Base-by-base conservation (phyloP, 129 eudicot genomes). In the Arctium minus region DNA sequence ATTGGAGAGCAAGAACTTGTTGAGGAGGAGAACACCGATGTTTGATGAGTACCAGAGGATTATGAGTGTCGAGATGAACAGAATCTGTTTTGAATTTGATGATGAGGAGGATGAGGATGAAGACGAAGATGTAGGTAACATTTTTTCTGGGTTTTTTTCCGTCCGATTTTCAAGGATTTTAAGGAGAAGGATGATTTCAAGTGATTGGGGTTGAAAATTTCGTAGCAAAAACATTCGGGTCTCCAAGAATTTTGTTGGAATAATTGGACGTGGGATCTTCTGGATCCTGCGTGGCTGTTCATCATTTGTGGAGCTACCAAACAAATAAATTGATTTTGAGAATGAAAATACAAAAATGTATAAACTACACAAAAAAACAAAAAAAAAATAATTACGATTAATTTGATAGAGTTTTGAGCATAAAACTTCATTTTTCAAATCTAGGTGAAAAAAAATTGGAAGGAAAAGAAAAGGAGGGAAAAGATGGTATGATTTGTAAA, bases 21-120 rank as follows among this genome's bases (percentile, higher is more conserved):
- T 92, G 68, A 92, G 88, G 62, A 92, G 91, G 18, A 92, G 90
- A 64, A 92, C 97, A 1, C 97, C 97, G 6, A 92, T 92, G 83
- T 92, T 92, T 33, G 92, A 84, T 15, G 94, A 84, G 81, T 92
- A 92, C 97, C 97, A 92, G 12, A 90, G 82, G 56, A 83, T 60
- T 13, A 92, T 86, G 3, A 92, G 84, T 18, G 88, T 65, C 29
- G 87, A 56, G 56, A 92, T 90, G 89, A 89, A 92, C n/a, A 90
- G 69, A 4, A 86, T 73, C 13, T 92, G 88, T 48, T 83, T 86
- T 62, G 76, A 84, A 22, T 22, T 22, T 70, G 85, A 73, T 69
- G 85, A 33, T 40, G 72, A 15, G 7, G 53, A 1, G 1, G 77
- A 73, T 37, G 33, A 6, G 8, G 77, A 73, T n/a, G 79, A 75